Base-by-base conservation (phyloP, 257 asterid genomes). In the Cynanchum wilfordii region DNA sequence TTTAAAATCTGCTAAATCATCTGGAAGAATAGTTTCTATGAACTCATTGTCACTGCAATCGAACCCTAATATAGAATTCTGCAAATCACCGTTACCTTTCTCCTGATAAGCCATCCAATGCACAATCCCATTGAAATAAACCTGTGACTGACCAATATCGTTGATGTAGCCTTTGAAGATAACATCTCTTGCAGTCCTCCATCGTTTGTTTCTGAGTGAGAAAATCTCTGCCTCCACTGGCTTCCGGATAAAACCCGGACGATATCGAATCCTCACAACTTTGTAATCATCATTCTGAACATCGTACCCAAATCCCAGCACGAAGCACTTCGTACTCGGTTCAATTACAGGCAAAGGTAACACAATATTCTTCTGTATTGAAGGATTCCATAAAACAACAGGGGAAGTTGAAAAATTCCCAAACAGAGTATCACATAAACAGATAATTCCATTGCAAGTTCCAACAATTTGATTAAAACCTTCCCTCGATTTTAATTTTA, bases 121-220 rank as follows among this genome's bases (percentile, higher is more conserved):
- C 27, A 54, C 59, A 54, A 54, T 54, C 24, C 59, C 59, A n/a
- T 54, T 54, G 10, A 54, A 20, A 54, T 20, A 54, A 54, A 54
- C 59, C 59, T 54, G 59, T 20, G 59, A 54, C 25, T 54, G 59
- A 54, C 59, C 59, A 54, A 54, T 54, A 54, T 54, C 59, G 20
- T 54, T 54, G 59, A 54, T 20, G 27, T 54, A 54, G 10, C 59
- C 59, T 54, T 6, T n/a, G 59, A 54, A 24, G 27, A 9, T 24
- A 19, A 54, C 27, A 54, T 54, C 27, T 54, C 7, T n/a, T 7
- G 25, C 59, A 20, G 59, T 20, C 59, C 22, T 54, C 59, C 59
- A 54, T 6, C 27, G 27, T n/a, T 54, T 20, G 59, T 5, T 54
- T 20, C 11, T 54, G 12, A 54, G 59, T 1, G 59, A 54, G 22